Evolutionary conservation across 106 monocot genomes (phyloP).

Genomic region (Platanthera zijinensis): DNA sequence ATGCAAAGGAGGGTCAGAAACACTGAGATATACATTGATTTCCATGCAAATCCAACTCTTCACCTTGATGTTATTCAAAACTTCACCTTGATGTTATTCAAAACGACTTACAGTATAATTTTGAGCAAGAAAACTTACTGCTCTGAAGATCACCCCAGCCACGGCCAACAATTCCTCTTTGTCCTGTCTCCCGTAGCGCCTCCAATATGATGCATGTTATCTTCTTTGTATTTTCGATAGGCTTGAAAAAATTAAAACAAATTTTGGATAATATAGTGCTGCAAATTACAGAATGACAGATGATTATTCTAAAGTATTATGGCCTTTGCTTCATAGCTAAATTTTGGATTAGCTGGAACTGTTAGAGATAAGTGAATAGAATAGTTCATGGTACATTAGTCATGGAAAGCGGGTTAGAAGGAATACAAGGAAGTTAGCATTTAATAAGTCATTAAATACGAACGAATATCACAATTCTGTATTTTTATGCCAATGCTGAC

Average conservation of each 20-base stretch:
- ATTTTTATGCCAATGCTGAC: too few relatives aligned
- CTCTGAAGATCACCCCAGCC: conserved; percentile 92
- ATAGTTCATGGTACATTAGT: not conserved
- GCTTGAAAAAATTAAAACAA: conserved; percentile 35
- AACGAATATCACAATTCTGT: too few relatives aligned
- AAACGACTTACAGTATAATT: not conserved
- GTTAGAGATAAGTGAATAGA: not conserved
- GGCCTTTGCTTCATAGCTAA: not conserved
- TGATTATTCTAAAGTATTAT: not conserved
- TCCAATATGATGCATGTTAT: conserved; percentile 57
- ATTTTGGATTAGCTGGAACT: not conserved
- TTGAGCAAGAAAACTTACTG: conserved; percentile 29
- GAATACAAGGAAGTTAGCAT: not conserved
- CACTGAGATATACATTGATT: not conserved
- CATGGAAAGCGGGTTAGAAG: not conserved
- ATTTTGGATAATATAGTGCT: not conserved
- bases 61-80: not conserved
- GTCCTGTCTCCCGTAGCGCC: conserved; percentile 77
- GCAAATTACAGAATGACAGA: not conserved
- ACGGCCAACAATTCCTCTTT: conserved; percentile 79
- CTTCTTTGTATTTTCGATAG: conserved; percentile 68
- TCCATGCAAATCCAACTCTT: not conserved
- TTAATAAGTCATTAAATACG: too few relatives aligned
- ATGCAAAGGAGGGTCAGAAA: not conserved
- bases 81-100: not conserved